Conservation (phyloP, 2,329 filamentous ascomycete genomes). For the Phyllosticta citriasiana region DNA sequence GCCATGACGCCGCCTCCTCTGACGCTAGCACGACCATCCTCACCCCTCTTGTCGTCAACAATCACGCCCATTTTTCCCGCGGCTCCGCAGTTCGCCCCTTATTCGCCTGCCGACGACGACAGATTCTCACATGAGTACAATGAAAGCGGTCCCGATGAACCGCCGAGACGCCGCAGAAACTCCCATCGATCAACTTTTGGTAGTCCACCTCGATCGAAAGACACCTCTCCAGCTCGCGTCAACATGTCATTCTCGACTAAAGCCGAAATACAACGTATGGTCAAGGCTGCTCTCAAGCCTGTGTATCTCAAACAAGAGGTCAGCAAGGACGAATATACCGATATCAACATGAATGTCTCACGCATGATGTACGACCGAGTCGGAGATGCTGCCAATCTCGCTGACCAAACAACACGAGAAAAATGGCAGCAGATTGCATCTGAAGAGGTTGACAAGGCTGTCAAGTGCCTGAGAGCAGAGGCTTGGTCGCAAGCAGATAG, state of each 20-base stretch:
- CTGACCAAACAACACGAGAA: conserved; percentile 53
- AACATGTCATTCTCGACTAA: conserved; percentile 73
- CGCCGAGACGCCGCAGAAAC: conserved; percentile 18
- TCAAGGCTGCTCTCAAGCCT: conserved; percentile 71
- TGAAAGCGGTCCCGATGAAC: conserved; percentile 24
- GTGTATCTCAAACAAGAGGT: conserved; percentile 71
- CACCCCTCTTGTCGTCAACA: conserved; percentile 59
- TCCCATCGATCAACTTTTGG: conserved; percentile 22
- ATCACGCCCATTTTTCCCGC: conserved; percentile 67
- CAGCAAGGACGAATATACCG: conserved; percentile 81
- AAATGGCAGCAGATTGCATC: conserved; percentile 68
- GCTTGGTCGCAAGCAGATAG: not conserved
- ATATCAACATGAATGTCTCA: conserved; percentile 83
- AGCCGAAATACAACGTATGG: conserved; percentile 78
- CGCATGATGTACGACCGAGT: conserved; percentile 71
- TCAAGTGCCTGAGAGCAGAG: conserved; percentile 32
- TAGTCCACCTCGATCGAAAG: conserved; percentile 42
- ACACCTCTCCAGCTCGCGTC: conserved; percentile 58
- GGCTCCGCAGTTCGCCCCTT: conserved; percentile 59
- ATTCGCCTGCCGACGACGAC: conserved; percentile 35
- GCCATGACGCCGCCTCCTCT: conserved; percentile 62
- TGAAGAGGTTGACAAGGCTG: conserved; percentile 67
- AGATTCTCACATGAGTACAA: conserved; percentile 15
- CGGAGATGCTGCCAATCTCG: conserved; percentile 41
- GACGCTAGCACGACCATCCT: conserved; percentile 49